A percentile compares a stretch with the other conserved stretches of the same genome.
These are phyloP conservation scores for Aurantiochytrium sp. DNA, from an alignment of 108 stramenopile genomes.

Conservation along the genomic window DNA sequence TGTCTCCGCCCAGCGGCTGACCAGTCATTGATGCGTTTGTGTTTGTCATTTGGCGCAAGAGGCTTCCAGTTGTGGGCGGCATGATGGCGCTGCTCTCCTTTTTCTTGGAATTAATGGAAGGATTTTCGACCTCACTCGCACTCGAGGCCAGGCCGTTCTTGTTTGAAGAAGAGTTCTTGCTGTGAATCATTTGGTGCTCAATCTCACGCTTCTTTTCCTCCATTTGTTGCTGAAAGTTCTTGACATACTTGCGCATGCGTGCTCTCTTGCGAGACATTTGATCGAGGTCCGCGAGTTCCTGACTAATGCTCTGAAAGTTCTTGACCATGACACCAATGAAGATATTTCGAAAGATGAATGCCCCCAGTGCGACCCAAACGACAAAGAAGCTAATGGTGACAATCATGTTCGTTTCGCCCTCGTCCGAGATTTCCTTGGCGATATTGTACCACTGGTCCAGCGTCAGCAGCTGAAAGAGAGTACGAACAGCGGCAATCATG, in stretches of 20 bases:
- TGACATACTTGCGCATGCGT: neutral
- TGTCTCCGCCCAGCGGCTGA: too few species aligned
- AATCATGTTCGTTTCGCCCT: neutral
- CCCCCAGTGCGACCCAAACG: constrained; percentile 3
- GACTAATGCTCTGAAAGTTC: constrained; percentile 3
- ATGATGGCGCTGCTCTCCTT: too few species aligned
- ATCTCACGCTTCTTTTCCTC: neutral
- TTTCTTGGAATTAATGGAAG: too few species aligned
- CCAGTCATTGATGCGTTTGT: too few species aligned
- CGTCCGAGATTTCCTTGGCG: neutral
- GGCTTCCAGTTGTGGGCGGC: too few species aligned
- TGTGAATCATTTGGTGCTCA: neutral
- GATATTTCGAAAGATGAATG: constrained; percentile 14
- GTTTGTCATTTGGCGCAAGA: too few species aligned
- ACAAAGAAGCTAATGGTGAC: neutral
- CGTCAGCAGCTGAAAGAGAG: neutral
- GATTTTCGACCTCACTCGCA: too few species aligned
- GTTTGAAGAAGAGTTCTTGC: too few species aligned
- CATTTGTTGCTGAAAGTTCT: constrained; percentile 1
- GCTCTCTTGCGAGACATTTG: neutral
- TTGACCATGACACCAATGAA: constrained; percentile 16
- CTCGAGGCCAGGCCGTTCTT: too few species aligned
- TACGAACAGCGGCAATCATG: neutral
- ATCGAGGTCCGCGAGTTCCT: neutral
- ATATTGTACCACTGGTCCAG: constrained; percentile 16